Evolutionary conservation across 2,329 filamentous ascomycete species (phyloP).

Genomic region (Calycina herbarum): DNA sequence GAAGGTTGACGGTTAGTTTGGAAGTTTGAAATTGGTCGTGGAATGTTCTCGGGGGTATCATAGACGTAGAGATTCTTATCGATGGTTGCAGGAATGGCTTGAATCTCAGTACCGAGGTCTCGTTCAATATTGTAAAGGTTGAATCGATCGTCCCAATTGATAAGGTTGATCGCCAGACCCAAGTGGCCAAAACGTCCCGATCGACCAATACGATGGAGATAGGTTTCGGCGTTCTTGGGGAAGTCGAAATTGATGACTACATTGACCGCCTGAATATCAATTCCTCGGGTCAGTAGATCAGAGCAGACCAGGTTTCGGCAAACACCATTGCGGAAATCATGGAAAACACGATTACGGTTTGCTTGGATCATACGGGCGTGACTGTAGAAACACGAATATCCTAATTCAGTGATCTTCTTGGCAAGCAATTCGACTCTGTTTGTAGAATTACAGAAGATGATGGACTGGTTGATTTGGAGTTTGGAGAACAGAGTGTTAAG

Average conservation of each 20-base stretch:
- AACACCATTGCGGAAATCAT: constrained; percentile 97
- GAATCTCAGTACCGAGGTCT: constrained; percentile 94
- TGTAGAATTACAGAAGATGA: constrained; percentile 99
- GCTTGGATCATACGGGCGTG: constrained; percentile 98
- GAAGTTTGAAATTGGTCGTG: constrained; percentile 67
- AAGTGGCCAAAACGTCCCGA: constrained; percentile 96
- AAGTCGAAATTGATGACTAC: constrained; percentile 99
- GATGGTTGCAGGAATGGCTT: constrained; percentile 90
- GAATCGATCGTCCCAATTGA: constrained; percentile 99
- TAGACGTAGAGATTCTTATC: constrained; percentile 99
- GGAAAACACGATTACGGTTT: constrained; percentile 96
- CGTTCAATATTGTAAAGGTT: constrained; percentile 99
- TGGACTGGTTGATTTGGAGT: constrained; percentile 99
- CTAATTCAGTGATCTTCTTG: constrained; percentile 98
- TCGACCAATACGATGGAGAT: constrained; percentile 95
- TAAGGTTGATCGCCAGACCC: constrained; percentile 96
- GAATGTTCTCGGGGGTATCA: constrained; percentile 92
- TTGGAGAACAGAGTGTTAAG: constrained; percentile 98
- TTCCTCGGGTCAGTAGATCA: constrained; percentile 94
- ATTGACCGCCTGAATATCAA: constrained; percentile 98
- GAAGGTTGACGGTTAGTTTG: constrained; percentile 39
- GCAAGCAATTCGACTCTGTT: constrained; percentile 96
- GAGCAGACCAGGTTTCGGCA: constrained; percentile 98
- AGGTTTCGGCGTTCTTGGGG: constrained; percentile 98
- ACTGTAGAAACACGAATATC: constrained; percentile 99